These are phyloP conservation scores for Globomyces sp. DNA, from an alignment of 371 early-diverging fungal genomes.

Conservation along the genomic window DNA sequence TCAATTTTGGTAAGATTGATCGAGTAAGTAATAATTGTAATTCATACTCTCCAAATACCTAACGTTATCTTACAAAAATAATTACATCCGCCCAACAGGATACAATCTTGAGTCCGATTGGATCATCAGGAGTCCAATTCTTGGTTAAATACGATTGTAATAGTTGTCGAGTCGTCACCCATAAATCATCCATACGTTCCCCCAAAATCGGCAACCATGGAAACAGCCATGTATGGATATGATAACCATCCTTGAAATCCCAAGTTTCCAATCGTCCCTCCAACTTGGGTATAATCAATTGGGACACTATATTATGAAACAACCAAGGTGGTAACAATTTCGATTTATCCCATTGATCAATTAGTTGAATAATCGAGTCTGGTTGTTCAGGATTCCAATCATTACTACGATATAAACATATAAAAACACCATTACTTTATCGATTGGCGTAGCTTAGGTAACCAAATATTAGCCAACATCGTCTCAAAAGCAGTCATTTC, in stretches of 20 bases:
- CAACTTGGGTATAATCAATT: constrained; percentile 76
- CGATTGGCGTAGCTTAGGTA: constrained; percentile 71
- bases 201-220: constrained; percentile 80
- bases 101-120: constrained; percentile 58
- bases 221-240: constrained; percentile 78
- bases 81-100: constrained; percentile 65
- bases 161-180: constrained; percentile 64
- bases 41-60: constrained; percentile 57
- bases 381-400: constrained; percentile 69
- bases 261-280: constrained; percentile 61
- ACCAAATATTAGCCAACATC: constrained; percentile 74
- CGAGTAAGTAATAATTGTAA: constrained; percentile 60
- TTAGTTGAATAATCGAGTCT: constrained; percentile 61
- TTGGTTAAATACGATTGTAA: constrained; percentile 50
- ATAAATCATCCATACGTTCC: constrained; percentile 56
- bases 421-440: constrained; percentile 56
- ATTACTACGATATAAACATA: constrained; percentile 54
- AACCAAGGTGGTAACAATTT: constrained; percentile 68
- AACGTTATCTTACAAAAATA: not conserved
- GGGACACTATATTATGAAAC: constrained; percentile 69
- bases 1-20: constrained; percentile 69
- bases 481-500: constrained; percentile 76
- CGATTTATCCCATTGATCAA: constrained; percentile 64
- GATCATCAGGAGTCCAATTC: constrained; percentile 71
- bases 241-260: constrained; percentile 63